phyloP scores from a whole-genome alignment of 2,329 filamentous ascomycete genomes.

The Rutstroemia sp. region DNA sequence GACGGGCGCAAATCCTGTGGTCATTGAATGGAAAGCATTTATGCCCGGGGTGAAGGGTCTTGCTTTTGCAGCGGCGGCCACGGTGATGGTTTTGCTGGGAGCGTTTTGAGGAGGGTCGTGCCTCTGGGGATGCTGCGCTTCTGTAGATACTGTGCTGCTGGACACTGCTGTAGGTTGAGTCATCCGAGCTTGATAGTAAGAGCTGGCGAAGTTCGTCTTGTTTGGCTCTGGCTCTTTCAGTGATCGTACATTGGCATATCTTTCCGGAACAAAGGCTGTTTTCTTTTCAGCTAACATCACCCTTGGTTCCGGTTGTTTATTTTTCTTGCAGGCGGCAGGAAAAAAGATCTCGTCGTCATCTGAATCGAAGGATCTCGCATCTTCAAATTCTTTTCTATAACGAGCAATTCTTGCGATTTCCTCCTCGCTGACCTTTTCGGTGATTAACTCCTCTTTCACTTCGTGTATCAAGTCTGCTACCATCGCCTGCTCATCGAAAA shows the following conservation, averaged over 20 bases:
- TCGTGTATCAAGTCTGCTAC: not conserved
- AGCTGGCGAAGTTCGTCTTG: not conserved
- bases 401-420: not conserved
- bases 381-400: not conserved
- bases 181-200: not conserved
- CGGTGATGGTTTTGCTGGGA: not conserved
- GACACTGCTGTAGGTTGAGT: not conserved
- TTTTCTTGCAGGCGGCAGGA: not conserved
- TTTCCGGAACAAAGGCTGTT: not conserved
- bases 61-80: not conserved
- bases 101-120: not conserved
- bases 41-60: constrained; percentile 5
- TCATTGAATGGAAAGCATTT: constrained; percentile 1
- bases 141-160: not conserved
- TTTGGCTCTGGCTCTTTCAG: not conserved
- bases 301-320: not conserved
- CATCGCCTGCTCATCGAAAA: not conserved
- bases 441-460: not conserved
- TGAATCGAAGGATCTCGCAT: not conserved
- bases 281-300: not conserved
- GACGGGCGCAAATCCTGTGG: not conserved
- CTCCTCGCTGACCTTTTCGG: not conserved
- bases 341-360: not conserved
- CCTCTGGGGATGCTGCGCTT: not conserved
- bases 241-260: not conserved